Percentiles rank a stretch among this genome's conserved stretches.
phyloP scores from a whole-genome alignment of 2,329 filamentous ascomycete species.

The Calonectria pauciramosa region DNA sequence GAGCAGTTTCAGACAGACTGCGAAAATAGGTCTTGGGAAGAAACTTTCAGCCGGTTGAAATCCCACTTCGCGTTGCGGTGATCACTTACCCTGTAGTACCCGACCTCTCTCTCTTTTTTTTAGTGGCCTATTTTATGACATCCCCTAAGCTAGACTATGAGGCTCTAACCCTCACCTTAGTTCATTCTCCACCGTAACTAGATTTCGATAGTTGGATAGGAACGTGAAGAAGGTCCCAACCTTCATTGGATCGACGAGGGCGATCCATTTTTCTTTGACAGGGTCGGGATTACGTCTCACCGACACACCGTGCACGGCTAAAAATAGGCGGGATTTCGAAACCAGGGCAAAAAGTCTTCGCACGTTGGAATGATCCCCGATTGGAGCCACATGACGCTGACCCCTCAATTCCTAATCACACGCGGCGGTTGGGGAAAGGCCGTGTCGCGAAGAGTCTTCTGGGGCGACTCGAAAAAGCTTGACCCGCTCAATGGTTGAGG shows the following conservation, averaged over 20 bases:
- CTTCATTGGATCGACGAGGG: neutral
- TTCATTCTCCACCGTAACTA: neutral
- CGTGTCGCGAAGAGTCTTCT: neutral
- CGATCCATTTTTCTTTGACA: neutral
- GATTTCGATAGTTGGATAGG: neutral
- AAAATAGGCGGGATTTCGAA: neutral
- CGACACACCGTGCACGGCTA: neutral
- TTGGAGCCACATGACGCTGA: constrained; percentile 7
- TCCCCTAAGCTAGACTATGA: neutral
- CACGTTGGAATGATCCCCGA: neutral
- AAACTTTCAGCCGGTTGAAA: too few species aligned
- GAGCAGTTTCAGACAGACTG: too few species aligned
- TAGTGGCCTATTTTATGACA: neutral
- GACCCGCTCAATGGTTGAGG: constrained; percentile 1
- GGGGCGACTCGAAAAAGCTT: neutral
- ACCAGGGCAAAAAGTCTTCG: neutral
- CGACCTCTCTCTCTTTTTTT: too few species aligned
- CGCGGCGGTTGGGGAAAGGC: neutral
- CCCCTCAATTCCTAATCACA: neutral
- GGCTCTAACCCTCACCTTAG: neutral
- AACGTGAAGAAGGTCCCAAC: neutral
- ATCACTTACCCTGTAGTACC: too few species aligned
- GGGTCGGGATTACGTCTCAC: neutral
- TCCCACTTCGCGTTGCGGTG: too few species aligned
- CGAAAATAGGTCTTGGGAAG: too few species aligned